Conservation (phyloP, 305 asterid genomes). For the Fraxinus ornus region DNA sequence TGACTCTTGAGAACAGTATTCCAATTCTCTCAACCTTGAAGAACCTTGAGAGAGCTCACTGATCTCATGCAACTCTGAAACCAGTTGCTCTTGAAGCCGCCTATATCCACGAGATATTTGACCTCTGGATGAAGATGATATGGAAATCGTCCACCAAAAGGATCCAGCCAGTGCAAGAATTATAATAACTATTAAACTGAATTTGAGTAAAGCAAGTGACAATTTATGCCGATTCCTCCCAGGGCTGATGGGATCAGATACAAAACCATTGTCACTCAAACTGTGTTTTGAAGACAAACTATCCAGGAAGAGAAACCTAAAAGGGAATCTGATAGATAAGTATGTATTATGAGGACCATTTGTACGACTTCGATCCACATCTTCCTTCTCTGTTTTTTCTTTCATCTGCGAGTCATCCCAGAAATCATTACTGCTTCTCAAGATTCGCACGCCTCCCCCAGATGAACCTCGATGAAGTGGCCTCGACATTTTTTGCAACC, state of each 20-base stretch:
- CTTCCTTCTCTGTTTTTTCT: slow-evolving; percentile 78
- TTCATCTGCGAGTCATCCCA: slow-evolving; percentile 83
- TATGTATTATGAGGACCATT: slow-evolving; percentile 44
- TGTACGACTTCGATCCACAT: slow-evolving; percentile 46
- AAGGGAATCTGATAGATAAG: slow-evolving; percentile 51
- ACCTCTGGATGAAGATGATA: slow-evolving; percentile 69
- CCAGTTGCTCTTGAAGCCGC: slow-evolving; percentile 82
- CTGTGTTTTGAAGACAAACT: slow-evolving; percentile 57
- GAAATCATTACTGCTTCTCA: slow-evolving; percentile 50
- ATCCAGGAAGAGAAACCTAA: slow-evolving; percentile 51
- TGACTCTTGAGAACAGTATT: slow-evolving; percentile 68
- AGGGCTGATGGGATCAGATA: slow-evolving; percentile 65
- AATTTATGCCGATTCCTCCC: slow-evolving; percentile 66
- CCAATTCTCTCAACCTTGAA: slow-evolving; percentile 64
- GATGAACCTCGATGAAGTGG: slow-evolving; percentile 83
- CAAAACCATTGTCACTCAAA: slow-evolving; percentile 62
- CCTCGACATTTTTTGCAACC: slow-evolving; percentile 50
- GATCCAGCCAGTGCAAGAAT: slow-evolving; percentile 86
- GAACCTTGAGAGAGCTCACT: slow-evolving; percentile 75
- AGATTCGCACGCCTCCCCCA: slow-evolving; percentile 58
- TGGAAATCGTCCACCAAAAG: slow-evolving; percentile 89
- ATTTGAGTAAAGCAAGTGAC: slow-evolving; percentile 50
- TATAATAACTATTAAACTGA: slow-evolving; percentile 69
- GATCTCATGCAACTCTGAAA: slow-evolving; percentile 77
- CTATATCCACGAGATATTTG: slow-evolving; percentile 74